Conservation (phyloP, 305 asterid species). For the Plantago coronopus region DNA sequence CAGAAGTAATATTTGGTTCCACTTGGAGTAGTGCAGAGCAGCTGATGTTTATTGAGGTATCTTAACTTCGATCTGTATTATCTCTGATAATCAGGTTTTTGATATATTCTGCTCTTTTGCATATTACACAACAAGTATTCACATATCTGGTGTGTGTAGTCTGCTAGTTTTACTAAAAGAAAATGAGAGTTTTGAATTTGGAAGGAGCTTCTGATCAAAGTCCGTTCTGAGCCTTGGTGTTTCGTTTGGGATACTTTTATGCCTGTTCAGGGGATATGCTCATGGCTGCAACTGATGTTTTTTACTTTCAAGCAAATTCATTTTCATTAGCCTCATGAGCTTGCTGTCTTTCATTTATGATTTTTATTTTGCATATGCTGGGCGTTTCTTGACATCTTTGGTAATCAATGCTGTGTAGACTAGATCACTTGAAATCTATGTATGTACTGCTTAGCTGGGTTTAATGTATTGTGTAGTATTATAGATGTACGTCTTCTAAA, state of each 20-base stretch:
- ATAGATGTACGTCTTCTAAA: slow-evolving; percentile 20
- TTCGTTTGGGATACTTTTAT: no score
- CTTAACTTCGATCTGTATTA: neutral
- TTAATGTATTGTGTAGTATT: neutral
- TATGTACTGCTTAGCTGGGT: neutral
- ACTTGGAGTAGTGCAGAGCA: neutral
- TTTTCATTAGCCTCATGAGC: neutral
- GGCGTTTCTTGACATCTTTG: neutral
- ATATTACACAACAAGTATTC: no score
- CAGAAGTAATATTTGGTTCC: neutral
- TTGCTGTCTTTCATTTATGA: neutral
- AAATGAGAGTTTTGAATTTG: no score
- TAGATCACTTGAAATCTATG: neutral
- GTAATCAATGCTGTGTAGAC: neutral
- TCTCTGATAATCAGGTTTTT: neutral
- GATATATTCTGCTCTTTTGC: neutral
- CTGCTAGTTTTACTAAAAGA: no score
- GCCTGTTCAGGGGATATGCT: no score
- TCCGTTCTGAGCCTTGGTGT: no score
- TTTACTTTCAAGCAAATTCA: neutral
- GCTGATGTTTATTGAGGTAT: neutral
- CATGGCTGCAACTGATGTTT: no score
- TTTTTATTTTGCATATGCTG: neutral
- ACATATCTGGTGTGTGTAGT: no score
- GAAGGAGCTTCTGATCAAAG: no score